Evolutionary conservation across 306 rosid species (phyloP), one percentile per base, ranked within the genome.

Genomic region (Ceratonia siliqua): DNA sequence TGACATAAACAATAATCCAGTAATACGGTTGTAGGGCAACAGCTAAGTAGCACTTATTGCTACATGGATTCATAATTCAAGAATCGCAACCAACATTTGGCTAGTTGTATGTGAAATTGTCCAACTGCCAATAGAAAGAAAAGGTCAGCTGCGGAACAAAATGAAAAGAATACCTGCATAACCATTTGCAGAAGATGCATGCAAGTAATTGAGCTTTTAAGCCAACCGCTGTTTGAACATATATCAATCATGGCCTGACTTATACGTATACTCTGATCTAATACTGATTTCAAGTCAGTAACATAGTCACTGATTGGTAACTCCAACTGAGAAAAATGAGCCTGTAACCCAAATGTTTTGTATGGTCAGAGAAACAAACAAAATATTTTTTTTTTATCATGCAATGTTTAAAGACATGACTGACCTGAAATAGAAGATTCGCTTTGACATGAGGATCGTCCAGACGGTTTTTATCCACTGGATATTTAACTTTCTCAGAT

Each of bases 211-310:
- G 96, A 81, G 86, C 98, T 94, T 30, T 91, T 87, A 62, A 94
- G 93, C 98, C 97, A 94, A 66, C 98, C 97, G 25, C 96, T 91
- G 75, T 94, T 94, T 63, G 97, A 94, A 75, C 97, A 91, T 76
- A 94, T 90, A 82, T 94, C 98, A 80, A 91, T 94, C 97, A 94
- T 91, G 73, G 98, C 98, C 93, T 94, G 98, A 75, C 90, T 94
- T 68, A 94, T 77, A 8, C 97, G 94, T 69, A 94, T 94, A 75
- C 98, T 94, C 82, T 94, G 98, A 86, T 94, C 98, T 79, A 94
- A 78, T 79, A 94, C 94, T 0, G 98, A 91, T 85, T 94, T 94
- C 80, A 94, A 87, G 85, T 94, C 98, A 0, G 96, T 94, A 62
- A 90, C 66, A 78, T 91, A 94, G 87, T 94, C 98, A 67, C 91